A percentile compares a stretch with the other conserved stretches of the same genome.
phyloP scores from a whole-genome alignment of 2,329 filamentous ascomycete species.

The Colletotrichum sp. region DNA sequence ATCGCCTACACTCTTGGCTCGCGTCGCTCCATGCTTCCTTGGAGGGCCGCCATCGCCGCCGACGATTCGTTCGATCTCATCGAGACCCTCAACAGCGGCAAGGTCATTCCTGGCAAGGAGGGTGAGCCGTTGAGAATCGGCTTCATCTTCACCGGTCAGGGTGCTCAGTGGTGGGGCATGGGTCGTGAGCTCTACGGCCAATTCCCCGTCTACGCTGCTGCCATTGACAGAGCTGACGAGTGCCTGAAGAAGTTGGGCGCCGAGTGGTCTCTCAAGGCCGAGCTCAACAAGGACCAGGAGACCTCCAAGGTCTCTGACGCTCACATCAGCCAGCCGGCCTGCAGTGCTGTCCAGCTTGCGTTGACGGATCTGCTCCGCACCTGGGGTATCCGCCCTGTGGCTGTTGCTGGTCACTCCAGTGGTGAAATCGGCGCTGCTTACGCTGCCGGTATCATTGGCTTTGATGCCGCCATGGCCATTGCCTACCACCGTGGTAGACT shows the following conservation, averaged over 20 bases:
- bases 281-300: constrained; percentile 38
- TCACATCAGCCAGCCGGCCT: constrained; percentile 48
- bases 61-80: constrained; percentile 23
- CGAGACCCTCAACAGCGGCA: constrained; percentile 40
- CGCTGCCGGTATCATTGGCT: constrained; percentile 38
- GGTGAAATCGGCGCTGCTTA: constrained; percentile 57
- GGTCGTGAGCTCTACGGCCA: constrained; percentile 27
- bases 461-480: constrained; percentile 49
- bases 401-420: constrained; percentile 50
- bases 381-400: constrained; percentile 44
- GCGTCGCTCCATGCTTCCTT: constrained; percentile 13
- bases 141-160: constrained; percentile 32
- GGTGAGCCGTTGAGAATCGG: constrained; percentile 30
- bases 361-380: constrained; percentile 47
- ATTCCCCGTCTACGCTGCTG: constrained; percentile 39
- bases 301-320: constrained; percentile 40
- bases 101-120: constrained; percentile 39
- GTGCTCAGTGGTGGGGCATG: constrained; percentile 30
- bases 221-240: constrained; percentile 35
- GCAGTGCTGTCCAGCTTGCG: constrained; percentile 53
- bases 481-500: constrained; percentile 56
- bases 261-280: constrained; percentile 40
- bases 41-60: constrained; percentile 31
- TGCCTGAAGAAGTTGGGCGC: constrained; percentile 38
- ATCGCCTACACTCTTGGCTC: constrained; percentile 23